Base-by-base conservation (phyloP, 2,329 filamentous ascomycete species). In the Paecilomyces dactylethromorphus region DNA sequence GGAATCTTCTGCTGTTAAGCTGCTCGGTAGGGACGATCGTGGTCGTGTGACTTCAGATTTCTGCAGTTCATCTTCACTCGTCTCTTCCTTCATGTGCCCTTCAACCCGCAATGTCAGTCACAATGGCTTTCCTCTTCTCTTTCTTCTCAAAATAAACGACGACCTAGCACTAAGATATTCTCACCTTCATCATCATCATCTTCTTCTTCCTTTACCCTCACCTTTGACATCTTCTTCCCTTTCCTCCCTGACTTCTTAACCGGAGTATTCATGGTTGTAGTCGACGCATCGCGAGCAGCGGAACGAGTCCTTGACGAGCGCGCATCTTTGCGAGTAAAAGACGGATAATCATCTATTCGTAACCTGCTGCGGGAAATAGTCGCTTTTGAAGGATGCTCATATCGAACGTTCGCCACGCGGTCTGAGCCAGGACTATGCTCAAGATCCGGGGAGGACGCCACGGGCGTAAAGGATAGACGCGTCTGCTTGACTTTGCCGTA, bases 391-490 rank as follows among this genome's bases (percentile, higher is more conserved):
- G 71, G 68, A 60, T 71, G 68, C 5, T 60, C 60, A 58, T 73
- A 77, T 32, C 68, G 68, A 10, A 77, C 64, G 15, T 62, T 72
- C 15, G 74, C 70, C 26, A 69, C 64, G 53, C 69, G 68, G 50
- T 70, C 68, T 49, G 60, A 60, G 15, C 64, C 62, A 15, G 63
- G 62, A 10, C 62, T 65, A 15, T 59, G 53, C 15, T 65, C 62
- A 53, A 53, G 63, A 18, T 61, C 66, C 6, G 66, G 63, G 6
- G 72, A 67, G n/a, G 39, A 7, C 32, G 68, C 59, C 13, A 72
- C 57, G 22, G 77, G 66, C 11, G 73, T 69, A 62, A 79, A 79
- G n/a, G 74, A 64, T 45, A 79, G 71, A 54, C 74, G 75, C 55
- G 76, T 75, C 65, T 79, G 77, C 63, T 74, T 74, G 56, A 60